phyloP scores from a whole-genome alignment of 495 filamentous ascomycete species.

The Massariosphaeria phaeospora region DNA sequence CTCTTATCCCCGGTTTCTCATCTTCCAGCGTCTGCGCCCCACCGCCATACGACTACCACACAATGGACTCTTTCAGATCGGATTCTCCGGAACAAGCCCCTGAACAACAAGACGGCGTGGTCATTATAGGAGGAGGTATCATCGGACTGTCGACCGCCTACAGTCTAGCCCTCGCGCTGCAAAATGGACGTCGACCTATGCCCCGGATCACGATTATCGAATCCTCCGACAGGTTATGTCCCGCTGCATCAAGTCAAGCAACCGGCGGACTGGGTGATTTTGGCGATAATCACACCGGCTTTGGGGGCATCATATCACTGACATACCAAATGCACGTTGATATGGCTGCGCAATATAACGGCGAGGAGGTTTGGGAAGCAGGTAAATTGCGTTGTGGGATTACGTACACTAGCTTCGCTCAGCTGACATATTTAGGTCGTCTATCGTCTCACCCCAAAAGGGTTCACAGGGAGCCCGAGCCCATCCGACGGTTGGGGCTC shows the following conservation, averaged over 20 bases:
- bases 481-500: neutral
- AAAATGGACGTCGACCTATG: too few species aligned
- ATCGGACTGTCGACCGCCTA: conserved; percentile 5
- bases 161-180: conserved; percentile 4
- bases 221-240: conserved; percentile 4
- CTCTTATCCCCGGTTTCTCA: too few species aligned
- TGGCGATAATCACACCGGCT: neutral
- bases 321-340: conserved; percentile 11
- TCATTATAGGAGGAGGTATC: conserved; percentile 5
- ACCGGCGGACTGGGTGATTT: conserved; percentile 9
- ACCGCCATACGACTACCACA: too few species aligned
- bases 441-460: neutral
- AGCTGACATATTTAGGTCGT: neutral
- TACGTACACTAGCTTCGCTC: neutral
- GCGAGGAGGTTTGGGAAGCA: neutral
- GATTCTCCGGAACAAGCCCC: neutral
- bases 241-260: conserved; percentile 8
- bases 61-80: neutral
- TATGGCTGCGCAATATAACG: conserved; percentile 3
- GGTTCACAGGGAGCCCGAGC: neutral
- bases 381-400: neutral
- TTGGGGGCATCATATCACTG: neutral
- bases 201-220: conserved; percentile 4
- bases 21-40: too few species aligned
- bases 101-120: neutral